These are phyloP conservation scores for Jackrogersella minutella DNA, from an alignment of 495 filamentous ascomycete genomes.

Conservation along the genomic window DNA sequence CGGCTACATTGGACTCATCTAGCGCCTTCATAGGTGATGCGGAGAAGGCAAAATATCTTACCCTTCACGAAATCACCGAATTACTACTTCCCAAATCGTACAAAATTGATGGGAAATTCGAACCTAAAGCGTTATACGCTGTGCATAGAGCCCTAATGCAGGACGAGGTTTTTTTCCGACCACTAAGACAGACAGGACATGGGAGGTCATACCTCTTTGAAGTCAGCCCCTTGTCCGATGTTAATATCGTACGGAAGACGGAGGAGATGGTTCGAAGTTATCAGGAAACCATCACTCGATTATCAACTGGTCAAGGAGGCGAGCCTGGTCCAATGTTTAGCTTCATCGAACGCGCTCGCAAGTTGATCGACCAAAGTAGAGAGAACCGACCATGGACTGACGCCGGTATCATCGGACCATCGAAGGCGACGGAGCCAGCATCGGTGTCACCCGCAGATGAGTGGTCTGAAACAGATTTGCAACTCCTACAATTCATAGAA, in stretches of 20 bases:
- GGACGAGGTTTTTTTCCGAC: conserved; percentile 61
- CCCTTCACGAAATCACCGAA: conserved; percentile 70
- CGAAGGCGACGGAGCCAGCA: conserved; percentile 42
- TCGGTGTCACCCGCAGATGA: conserved; percentile 30
- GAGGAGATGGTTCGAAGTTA: conserved; percentile 48
- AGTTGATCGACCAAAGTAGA: conserved; percentile 72
- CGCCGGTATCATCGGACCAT: conserved; percentile 60
- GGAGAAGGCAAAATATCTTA: conserved; percentile 60
- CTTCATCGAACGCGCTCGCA: conserved; percentile 72
- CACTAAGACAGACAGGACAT: conserved; percentile 46
- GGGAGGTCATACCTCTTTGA: conserved; percentile 51
- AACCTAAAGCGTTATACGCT: conserved; percentile 67
- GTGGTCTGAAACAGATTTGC: conserved; percentile 59
- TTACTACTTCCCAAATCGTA: conserved; percentile 55
- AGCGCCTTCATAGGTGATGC: conserved; percentile 60
- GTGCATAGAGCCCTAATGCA: conserved; percentile 69
- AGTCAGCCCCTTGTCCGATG: conserved; percentile 44
- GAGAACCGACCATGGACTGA: conserved; percentile 65
- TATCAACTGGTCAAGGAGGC: no score
- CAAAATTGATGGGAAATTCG: conserved; percentile 54
- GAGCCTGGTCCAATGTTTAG: conserved; percentile 34
- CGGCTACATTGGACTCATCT: conserved; percentile 56
- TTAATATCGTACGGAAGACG: conserved; percentile 38
- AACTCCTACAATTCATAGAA: conserved; percentile 75
- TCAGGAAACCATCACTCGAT: no score